These are phyloP conservation scores for Suhomyces faveliae DNA, from an alignment of 805 yeast genomes.

Conservation along the genomic window DNA sequence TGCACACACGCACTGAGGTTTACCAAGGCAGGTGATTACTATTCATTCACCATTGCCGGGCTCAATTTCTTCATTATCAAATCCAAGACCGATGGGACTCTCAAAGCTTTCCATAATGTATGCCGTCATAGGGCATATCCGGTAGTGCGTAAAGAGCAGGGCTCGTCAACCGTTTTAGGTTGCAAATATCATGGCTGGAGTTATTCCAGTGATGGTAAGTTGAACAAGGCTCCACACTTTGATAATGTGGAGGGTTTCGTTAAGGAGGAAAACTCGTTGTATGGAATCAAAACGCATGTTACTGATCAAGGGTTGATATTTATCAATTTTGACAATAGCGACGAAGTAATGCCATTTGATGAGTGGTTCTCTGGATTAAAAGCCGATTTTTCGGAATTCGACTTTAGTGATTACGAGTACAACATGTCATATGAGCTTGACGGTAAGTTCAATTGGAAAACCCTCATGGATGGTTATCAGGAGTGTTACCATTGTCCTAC, in stretches of 20 bases:
- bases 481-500: conserved; percentile 70
- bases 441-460: conserved; percentile 66
- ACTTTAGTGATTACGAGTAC: conserved; percentile 59
- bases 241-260: conserved; percentile 58
- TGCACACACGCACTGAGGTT: conserved; percentile 53
- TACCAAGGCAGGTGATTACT: conserved; percentile 58
- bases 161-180: conserved; percentile 56
- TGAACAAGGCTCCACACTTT: conserved; percentile 63
- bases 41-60: conserved; percentile 49
- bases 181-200: conserved; percentile 69
- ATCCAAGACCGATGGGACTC: conserved; percentile 44
- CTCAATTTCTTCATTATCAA: conserved; percentile 56
- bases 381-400: conserved; percentile 54
- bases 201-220: conserved; percentile 57
- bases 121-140: conserved; percentile 69
- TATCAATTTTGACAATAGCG: conserved; percentile 51
- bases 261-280: conserved; percentile 54
- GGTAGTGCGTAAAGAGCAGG: conserved; percentile 56
- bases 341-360: conserved; percentile 47
- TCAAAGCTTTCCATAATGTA: conserved; percentile 62
- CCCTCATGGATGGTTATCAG: conserved; percentile 66
- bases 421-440: conserved; percentile 64
- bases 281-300: conserved; percentile 52
- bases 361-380: conserved; percentile 53
- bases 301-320: conserved; percentile 58